Evolutionary conservation across 1,284 basidiomycete species (phyloP).

Genomic region (Wolfiporia cocos): DNA sequence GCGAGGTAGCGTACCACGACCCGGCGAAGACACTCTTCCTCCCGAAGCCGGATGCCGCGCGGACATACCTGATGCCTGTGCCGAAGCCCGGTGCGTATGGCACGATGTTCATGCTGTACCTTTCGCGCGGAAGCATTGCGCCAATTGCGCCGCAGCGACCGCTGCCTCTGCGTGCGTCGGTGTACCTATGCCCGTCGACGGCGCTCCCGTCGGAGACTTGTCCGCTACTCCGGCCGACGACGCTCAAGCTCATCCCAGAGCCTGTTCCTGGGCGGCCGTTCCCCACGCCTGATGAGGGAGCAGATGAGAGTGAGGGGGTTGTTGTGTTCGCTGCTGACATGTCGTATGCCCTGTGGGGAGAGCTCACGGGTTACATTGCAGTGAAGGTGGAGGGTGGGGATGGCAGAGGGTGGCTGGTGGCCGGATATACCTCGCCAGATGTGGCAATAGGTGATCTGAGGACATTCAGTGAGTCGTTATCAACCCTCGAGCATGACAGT

Average conservation of each 20-base stretch:
- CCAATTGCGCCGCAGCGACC: slow-evolving; percentile 43
- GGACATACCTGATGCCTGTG: slow-evolving; percentile 38
- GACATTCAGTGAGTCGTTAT: slow-evolving; percentile 38
- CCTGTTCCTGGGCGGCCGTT: slow-evolving; percentile 46
- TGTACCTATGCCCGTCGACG: slow-evolving; percentile 34
- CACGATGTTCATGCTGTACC: slow-evolving; percentile 43
- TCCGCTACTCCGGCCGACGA: slow-evolving; percentile 33
- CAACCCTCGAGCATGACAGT: not conserved
- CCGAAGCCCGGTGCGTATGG: slow-evolving; percentile 1
- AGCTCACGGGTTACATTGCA: slow-evolving; percentile 37
- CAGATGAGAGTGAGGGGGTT: slow-evolving; percentile 69
- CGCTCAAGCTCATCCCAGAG: slow-evolving; percentile 56
- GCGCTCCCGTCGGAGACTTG: slow-evolving; percentile 26
- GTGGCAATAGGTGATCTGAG: slow-evolving; percentile 27
- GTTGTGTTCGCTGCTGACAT: slow-evolving; percentile 54
- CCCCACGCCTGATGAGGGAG: slow-evolving; percentile 58
- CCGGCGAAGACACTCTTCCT: slow-evolving; percentile 35
- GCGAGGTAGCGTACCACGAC: slow-evolving; percentile 30
- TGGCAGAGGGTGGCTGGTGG: slow-evolving; percentile 59
- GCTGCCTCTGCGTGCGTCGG: slow-evolving; percentile 35
- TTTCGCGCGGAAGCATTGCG: slow-evolving; percentile 50
- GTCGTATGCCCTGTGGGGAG: slow-evolving; percentile 12
- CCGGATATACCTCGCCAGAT: slow-evolving; percentile 36
- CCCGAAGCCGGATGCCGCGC: slow-evolving; percentile 34
- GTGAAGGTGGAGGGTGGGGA: slow-evolving; percentile 45